phyloP scores from a whole-genome alignment of 116 monocot genomes.

The Posidonia oceanica region DNA sequence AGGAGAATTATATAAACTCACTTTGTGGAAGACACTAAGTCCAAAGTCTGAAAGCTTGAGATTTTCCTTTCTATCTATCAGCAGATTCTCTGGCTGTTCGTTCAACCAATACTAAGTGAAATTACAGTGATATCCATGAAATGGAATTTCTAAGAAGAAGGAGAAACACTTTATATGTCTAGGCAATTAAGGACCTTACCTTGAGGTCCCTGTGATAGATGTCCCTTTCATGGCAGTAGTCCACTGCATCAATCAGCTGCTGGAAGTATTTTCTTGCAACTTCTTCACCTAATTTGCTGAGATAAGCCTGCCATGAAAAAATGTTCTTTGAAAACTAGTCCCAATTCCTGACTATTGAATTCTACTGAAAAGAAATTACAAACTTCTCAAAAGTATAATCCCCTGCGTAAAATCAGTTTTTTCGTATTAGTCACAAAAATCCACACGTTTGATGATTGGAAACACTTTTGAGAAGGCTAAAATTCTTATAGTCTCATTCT shows the following conservation, averaged over 20 bases:
- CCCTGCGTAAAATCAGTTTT: too few relatives aligned
- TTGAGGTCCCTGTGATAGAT: constrained; percentile 73
- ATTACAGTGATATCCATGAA: background rate
- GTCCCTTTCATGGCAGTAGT: constrained; percentile 55
- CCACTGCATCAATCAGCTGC: constrained; percentile 63
- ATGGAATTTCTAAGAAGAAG: background rate
- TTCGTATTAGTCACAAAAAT: too few relatives aligned
- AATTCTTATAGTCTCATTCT: too few relatives aligned
- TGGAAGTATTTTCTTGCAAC: constrained; percentile 65
- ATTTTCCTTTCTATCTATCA: constrained; percentile 46
- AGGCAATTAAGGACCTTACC: constrained; percentile 13
- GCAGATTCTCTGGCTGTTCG: constrained; percentile 56
- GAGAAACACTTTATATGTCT: background rate
- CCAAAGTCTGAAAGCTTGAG: constrained; percentile 73
- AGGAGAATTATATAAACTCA: background rate
- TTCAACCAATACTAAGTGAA: background rate
- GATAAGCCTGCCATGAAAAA: constrained; percentile 3
- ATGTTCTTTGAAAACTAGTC: too few relatives aligned
- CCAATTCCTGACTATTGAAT: too few relatives aligned
- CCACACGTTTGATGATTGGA: too few relatives aligned
- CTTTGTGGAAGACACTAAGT: constrained; percentile 33
- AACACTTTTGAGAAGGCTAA: too few relatives aligned
- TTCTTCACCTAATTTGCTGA: constrained; percentile 20
- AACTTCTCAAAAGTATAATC: too few relatives aligned
- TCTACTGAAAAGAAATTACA: too few relatives aligned